Base-by-base conservation (phyloP, 139 green algal species). In the Micromonas commoda region DNA sequence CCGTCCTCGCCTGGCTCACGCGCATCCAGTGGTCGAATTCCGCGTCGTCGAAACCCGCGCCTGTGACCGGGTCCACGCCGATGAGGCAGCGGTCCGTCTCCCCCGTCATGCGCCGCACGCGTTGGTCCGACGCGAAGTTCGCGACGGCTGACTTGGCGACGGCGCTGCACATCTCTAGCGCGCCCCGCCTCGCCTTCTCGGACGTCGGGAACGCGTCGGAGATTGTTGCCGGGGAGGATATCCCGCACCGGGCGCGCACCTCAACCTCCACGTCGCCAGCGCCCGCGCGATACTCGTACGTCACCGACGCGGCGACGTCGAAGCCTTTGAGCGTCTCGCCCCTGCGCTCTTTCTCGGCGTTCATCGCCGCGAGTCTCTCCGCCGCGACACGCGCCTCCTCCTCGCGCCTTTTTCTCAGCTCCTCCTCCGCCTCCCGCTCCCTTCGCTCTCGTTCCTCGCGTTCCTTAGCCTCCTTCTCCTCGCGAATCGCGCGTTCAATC, bases 21-120 rank as follows among this genome's bases (percentile, higher is more conserved):
- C 33, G 31, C 66, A 53, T 73, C 66, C 66, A 73, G 66, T 73
- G 66, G 19, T 73, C 66, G 5, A 73, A 73, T 52, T 73, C 66
- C 16, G 53, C 1, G 28, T 73, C 66, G 2, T 39, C 31, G 23
- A 73, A 57, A 1, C 29, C 33, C 20, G 28, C 31, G 33, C 23
- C 31, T 71, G 34, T n/a, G 24, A 37, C 24, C 34, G 26, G 1
- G 16, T 51, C 29, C 66, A 57, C 45, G 45, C 45, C 45, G 45
- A 57, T 57, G 9, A 16, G 9, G 45, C 45, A 57, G n/a, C n/a
- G n/a, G n/a, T n/a, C n/a, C 45, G 45, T 20, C n/a, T 73, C 33
- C 20, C 28, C 66, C 66, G 53, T 45, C 66, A 73, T 73, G 1
- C 53, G 23, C 33, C 53, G 23, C 33, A 73, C 34, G 37, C 31